A percentile compares a stretch with the other conserved stretches of the same genome.
These are phyloP conservation scores for Byssoonygena ceratinophila DNA, from an alignment of 2,329 filamentous ascomycete genomes.

Conservation along the genomic window DNA sequence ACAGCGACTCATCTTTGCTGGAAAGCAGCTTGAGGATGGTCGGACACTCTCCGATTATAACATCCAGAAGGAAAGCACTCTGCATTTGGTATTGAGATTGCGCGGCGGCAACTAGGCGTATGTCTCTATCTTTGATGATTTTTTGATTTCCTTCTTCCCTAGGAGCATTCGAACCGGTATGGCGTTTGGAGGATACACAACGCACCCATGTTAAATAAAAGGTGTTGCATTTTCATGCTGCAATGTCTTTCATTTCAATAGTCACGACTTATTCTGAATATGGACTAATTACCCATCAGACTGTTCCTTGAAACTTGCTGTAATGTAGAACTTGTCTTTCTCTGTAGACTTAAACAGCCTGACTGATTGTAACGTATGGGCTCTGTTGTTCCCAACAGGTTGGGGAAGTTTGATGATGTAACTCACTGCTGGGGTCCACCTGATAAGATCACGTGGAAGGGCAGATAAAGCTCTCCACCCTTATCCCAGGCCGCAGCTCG, in stretches of 20 bases:
- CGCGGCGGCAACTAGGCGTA: slow-evolving; percentile 63
- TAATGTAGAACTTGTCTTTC: no score
- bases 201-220: slow-evolving; percentile 1
- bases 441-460: not conserved
- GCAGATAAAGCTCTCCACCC: not conserved
- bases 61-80: slow-evolving; percentile 83
- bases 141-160: slow-evolving; percentile 23
- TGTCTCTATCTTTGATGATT: slow-evolving; percentile 68
- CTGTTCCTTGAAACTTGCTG: no score
- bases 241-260: slow-evolving; percentile 3
- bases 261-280: not conserved
- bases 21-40: slow-evolving; percentile 87
- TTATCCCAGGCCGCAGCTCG: not conserved
- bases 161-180: slow-evolving; percentile 8
- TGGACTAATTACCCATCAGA: not conserved
- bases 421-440: not conserved
- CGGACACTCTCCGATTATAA: slow-evolving; percentile 91
- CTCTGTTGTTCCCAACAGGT: not conserved
- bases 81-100: slow-evolving; percentile 61
- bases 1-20: slow-evolving; percentile 85
- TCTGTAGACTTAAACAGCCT: no score
- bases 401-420: not conserved
- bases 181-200: slow-evolving; percentile 9
- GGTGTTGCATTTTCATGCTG: slow-evolving; percentile 4
- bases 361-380: no score